Percentiles rank a stretch among this genome's conserved stretches.
Evolutionary conservation across 1,284 basidiomycete species (phyloP).

Genomic region (Ganoderma boninense): DNA sequence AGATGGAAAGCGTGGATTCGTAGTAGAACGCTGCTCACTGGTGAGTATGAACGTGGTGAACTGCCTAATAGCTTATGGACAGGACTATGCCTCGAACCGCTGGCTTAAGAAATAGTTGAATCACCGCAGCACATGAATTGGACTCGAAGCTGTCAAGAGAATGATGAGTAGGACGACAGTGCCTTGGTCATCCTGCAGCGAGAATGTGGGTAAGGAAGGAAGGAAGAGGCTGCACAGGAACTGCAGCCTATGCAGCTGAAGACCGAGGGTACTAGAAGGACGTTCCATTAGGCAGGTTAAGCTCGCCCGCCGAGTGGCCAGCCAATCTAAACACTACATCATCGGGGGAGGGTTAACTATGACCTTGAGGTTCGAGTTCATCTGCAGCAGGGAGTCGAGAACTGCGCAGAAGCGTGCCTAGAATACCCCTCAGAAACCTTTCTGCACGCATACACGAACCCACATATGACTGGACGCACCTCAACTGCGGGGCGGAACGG

Average conservation of each 20-base stretch:
- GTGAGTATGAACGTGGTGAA: background rate
- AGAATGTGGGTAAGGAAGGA: background rate
- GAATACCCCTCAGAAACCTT: background rate
- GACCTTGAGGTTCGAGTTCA: background rate
- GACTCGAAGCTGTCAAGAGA: background rate
- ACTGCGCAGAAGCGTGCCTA: background rate
- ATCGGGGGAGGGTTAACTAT: background rate
- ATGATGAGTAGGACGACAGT: background rate
- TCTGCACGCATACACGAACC: background rate
- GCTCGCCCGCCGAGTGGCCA: background rate
- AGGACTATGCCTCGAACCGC: background rate
- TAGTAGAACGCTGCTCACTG: background rate
- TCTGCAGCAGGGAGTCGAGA: background rate
- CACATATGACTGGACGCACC: background rate
- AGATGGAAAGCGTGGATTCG: background rate
- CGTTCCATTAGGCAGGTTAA: background rate
- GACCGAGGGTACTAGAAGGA: background rate
- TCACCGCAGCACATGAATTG: background rate
- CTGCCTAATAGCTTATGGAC: background rate
- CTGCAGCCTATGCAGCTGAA: background rate
- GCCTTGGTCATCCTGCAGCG: slow-evolving; percentile 1
- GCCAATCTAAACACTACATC: background rate
- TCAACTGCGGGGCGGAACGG: background rate
- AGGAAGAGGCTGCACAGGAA: background rate
- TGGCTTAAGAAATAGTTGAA: background rate